Conservation (phyloP, 73 alveolate species). For the Symbiodinium natans region DNA sequence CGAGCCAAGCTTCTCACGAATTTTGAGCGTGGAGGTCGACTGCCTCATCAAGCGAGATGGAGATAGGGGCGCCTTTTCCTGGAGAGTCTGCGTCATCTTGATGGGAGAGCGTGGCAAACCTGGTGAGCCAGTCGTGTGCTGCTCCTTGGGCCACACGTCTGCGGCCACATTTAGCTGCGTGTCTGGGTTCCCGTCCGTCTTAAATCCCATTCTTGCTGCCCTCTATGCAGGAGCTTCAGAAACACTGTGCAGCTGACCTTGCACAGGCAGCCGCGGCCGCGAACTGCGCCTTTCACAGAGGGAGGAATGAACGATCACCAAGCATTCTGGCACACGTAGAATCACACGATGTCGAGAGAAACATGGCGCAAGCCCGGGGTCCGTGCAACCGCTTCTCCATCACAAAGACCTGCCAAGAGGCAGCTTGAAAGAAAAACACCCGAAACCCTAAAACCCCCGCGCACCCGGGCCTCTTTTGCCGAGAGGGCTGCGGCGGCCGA, state of each 20-base stretch:
- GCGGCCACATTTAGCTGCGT: no score
- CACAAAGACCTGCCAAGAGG: neutral
- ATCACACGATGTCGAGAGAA: neutral
- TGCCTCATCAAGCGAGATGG: neutral
- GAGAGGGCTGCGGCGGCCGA: neutral
- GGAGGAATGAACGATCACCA: no score
- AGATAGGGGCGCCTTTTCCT: constrained; percentile 4
- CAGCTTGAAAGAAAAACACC: no score
- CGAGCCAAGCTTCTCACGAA: neutral
- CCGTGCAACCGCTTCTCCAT: neutral
- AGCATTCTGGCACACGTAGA: neutral
- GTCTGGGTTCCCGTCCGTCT: no score
- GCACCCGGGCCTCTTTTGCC: neutral
- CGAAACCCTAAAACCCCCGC: no score
- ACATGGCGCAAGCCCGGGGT: neutral
- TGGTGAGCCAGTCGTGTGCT: neutral
- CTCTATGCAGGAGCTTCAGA: no score
- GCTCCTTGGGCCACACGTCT: neutral
- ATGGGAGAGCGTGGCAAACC: neutral
- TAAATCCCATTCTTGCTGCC: no score
- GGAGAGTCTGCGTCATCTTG: constrained; percentile 6
- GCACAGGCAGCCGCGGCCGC: neutral
- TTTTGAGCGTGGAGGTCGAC: neutral
- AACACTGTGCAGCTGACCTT: neutral
- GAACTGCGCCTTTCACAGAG: neutral